Percentiles rank a stretch among this genome's conserved stretches.
These are phyloP conservation scores for Trypanosoma mega DNA, from an alignment of 208 protist genomes.

Conservation along the genomic window DNA sequence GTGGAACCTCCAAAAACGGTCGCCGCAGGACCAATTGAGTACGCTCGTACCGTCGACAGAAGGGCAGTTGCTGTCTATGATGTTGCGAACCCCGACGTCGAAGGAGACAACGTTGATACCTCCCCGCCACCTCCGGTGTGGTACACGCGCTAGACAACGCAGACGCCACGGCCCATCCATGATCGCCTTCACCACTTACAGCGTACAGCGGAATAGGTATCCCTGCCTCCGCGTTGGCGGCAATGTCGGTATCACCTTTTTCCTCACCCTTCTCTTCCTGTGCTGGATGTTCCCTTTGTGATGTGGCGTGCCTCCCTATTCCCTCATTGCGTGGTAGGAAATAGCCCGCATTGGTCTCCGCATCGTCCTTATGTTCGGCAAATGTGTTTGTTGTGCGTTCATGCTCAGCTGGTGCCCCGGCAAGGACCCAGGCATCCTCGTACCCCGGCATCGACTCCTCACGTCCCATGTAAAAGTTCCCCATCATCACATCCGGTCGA, in stretches of 20 bases:
- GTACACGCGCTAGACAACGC: neutral
- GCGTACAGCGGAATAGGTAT: conserved; percentile 44
- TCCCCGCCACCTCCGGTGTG: conserved; percentile 56
- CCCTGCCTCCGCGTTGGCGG: conserved; percentile 30
- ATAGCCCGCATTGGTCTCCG: conserved; percentile 74
- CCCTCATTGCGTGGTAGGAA: conserved; percentile 31
- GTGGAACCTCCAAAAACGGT: conserved; percentile 38
- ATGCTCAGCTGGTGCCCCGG: conserved; percentile 55
- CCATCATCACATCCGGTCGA: conserved; percentile 62
- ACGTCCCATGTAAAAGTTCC: conserved; percentile 57
- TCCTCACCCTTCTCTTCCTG: neutral
- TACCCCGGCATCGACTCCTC: conserved; percentile 50
- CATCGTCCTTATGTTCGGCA: conserved; percentile 33
- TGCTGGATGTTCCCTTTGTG: neutral
- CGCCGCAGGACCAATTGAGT: conserved; percentile 56
- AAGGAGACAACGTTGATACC: conserved; percentile 76
- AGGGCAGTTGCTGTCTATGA: conserved; percentile 36
- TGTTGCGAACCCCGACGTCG: conserved; percentile 25
- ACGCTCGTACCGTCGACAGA: conserved; percentile 40
- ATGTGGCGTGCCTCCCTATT: too few species aligned
- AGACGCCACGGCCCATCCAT: neutral
- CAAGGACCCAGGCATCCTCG: conserved; percentile 66
- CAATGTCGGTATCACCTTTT: neutral
- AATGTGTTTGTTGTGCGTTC: conserved; percentile 81
- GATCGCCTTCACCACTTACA: neutral